Evolutionary conservation across 495 filamentous ascomycete species (phyloP).

Genomic region (Aspergillus heteromorphus): DNA sequence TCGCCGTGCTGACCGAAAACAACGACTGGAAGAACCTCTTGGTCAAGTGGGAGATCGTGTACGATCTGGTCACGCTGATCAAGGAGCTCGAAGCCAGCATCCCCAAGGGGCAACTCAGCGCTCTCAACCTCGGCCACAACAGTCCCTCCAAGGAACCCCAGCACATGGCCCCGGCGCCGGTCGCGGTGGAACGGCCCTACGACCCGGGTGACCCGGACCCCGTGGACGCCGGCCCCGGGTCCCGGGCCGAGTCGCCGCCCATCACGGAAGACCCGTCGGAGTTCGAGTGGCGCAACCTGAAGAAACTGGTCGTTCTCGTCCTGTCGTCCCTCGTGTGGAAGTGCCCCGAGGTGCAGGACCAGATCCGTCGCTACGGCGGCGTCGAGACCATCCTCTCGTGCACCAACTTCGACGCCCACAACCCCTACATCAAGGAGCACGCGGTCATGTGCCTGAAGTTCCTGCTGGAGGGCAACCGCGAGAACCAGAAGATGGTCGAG

Average conservation of each 20-base stretch:
- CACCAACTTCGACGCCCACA: constrained; percentile 79
- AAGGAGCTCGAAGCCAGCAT: constrained; percentile 83
- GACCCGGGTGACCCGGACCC: constrained; percentile 47
- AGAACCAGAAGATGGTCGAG: constrained; percentile 70
- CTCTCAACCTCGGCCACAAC: constrained; percentile 33
- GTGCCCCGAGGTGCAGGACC: constrained; percentile 71
- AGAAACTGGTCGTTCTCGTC: constrained; percentile 84
- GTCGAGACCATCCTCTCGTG: constrained; percentile 82
- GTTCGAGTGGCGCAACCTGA: constrained; percentile 90
- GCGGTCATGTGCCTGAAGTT: constrained; percentile 88
- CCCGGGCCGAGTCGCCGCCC: constrained; percentile 53
- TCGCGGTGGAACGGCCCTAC: constrained; percentile 53
- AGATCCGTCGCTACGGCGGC: constrained; percentile 75
- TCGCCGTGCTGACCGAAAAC: constrained; percentile 83
- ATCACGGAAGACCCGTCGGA: constrained; percentile 76
- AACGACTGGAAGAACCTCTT: constrained; percentile 63
- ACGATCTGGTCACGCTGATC: constrained; percentile 77
- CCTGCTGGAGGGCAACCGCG: constrained; percentile 75
- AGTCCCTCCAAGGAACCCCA: constrained; percentile 27
- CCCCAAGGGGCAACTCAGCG: constrained; percentile 59
- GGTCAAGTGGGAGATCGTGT: constrained; percentile 81
- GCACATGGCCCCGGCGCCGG: constrained; percentile 32
- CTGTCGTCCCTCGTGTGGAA: constrained; percentile 80
- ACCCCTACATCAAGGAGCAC: constrained; percentile 85
- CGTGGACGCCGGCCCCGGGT: constrained; percentile 33